Evolutionary conservation across 495 filamentous ascomycete genomes (phyloP), one percentile per base, ranked within the genome.

Genomic region (Hypoxylon fuscum): DNA sequence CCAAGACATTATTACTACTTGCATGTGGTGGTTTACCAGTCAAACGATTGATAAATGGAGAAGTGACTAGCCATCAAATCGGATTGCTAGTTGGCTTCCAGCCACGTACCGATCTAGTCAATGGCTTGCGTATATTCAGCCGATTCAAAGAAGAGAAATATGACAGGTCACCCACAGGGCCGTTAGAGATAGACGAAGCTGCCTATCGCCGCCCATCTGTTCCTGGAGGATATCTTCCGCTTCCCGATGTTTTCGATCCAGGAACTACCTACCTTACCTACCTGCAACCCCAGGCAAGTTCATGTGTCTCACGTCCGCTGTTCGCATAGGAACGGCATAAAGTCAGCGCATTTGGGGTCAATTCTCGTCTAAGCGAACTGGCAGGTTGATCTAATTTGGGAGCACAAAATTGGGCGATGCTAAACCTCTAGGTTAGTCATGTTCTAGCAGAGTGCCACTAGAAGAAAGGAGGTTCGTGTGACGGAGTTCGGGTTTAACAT

Each of bases 1-100:
- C 52, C 57, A 49, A 66, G 63, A 66, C 63, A 66, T 54, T n/a
- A 48, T 48, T 48, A 43, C 48, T 25, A 46, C 52, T 55, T 62
- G 63, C 63, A 66, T 62, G 41, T 35, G 21, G 63, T 58, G 27
- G 58, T 55, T 53, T 62, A 35, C 48, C 42, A 44, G 25, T 51
- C 34, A 57, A 53, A 53, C 21, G 17, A 62, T n/a, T n/a, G n/a
- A n/a, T n/a, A 45, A 25, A 40, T 41, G 6, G 46, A 6, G 47
- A 51, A 6, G 47, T 52, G 35, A 49, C 55, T 43, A 20, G 46
- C 32, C 31, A 34, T 40, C 58, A 50, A 55, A 62, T 66, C 63
- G 62, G 62, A 61, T 66, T 48, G 43, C 34, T 55, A 34, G 29
- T 51, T 41, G 51, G 37, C 37, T 8, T 29, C 49, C 25, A 53